Conservation (phyloP, 345 rosid species). For the Camelina laxa region DNA sequence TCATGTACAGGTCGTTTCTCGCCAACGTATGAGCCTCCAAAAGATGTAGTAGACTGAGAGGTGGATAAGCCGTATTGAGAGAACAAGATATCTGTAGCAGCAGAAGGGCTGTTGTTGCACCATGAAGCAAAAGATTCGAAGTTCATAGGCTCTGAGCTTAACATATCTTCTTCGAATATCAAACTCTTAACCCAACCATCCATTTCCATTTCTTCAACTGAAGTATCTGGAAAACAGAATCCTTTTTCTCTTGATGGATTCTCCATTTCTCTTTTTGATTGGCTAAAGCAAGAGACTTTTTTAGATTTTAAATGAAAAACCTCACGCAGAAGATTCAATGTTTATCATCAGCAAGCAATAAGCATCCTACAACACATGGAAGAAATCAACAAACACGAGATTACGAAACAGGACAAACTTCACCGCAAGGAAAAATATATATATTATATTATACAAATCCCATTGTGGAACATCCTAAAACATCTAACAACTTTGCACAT, state of each 20-base stretch:
- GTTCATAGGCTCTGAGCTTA: conserved; percentile 62
- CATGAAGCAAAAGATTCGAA: conserved; percentile 67
- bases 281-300: not conserved
- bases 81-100: conserved; percentile 54
- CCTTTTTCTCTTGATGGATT: conserved; percentile 60
- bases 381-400: not conserved
- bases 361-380: not conserved
- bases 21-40: conserved; percentile 45
- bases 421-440: conserved; percentile 30
- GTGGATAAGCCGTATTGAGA: conserved; percentile 51
- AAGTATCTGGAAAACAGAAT: conserved; percentile 49
- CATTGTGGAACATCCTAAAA: not conserved
- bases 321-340: not conserved
- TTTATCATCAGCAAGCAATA: no score
- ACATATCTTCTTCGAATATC: conserved; percentile 52
- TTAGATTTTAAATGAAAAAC: not conserved
- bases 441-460: not conserved
- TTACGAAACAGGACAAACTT: conserved; percentile 35
- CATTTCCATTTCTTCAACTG: conserved; percentile 53
- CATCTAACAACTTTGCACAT: not conserved
- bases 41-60: conserved; percentile 48
- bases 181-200: conserved; percentile 53
- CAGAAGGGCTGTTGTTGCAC: conserved; percentile 61
- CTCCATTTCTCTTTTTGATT: conserved; percentile 55
- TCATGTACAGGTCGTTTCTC: conserved; percentile 54